These are phyloP conservation scores for Eucalyptus victrix DNA, from an alignment of 345 rosid genomes.

Conservation along the genomic window DNA sequence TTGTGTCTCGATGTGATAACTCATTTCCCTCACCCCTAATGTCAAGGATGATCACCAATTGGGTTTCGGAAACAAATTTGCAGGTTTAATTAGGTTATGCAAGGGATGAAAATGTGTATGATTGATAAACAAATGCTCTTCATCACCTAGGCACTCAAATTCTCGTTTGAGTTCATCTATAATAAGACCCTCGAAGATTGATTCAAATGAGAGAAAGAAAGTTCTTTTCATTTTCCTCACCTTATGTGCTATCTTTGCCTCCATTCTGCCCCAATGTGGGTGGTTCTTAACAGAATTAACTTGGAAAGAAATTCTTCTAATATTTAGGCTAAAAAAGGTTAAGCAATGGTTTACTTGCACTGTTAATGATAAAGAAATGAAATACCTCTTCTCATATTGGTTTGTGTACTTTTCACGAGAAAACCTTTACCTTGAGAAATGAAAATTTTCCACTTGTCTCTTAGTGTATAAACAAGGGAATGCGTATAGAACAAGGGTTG, in stretches of 20 bases:
- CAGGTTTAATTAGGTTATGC: not conserved
- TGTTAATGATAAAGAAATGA: too few species aligned
- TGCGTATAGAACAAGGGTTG: not conserved
- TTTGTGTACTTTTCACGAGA: rapidly evolving
- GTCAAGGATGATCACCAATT: not conserved
- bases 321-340: not conserved
- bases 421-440: too few species aligned
- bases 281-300: too few species aligned
- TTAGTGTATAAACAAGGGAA: too few species aligned
- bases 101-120: not conserved
- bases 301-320: too few species aligned
- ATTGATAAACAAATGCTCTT: not conserved
- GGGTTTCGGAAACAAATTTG: too few species aligned
- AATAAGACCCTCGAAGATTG: not conserved
- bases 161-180: not conserved
- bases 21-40: not conserved
- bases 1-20: too few species aligned
- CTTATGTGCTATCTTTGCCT: not conserved
- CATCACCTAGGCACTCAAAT: not conserved
- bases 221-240: not conserved
- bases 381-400: not conserved
- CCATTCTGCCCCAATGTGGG: not conserved
- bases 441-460: not conserved
- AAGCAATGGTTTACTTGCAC: not conserved
- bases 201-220: not conserved